Percentiles rank a stretch among this genome's conserved stretches.
Evolutionary conservation across 1,284 basidiomycete species (phyloP).

Genomic region (Heterobasidion irregulare): DNA sequence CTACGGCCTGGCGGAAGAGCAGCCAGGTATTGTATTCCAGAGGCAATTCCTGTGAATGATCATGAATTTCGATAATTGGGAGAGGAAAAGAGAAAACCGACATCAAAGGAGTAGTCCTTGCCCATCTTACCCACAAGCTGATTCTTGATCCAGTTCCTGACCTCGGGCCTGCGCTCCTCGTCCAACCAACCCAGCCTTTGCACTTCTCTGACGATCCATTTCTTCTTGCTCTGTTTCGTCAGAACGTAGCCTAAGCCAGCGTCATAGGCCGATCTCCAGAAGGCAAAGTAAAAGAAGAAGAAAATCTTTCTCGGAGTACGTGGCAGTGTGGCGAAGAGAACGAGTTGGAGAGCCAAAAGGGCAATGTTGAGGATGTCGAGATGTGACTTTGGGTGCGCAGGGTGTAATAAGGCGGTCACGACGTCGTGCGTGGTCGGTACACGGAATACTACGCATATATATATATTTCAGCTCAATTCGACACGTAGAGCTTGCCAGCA

Average conservation of each 20-base stretch:
- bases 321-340: conserved; percentile 67
- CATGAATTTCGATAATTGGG: conserved; percentile 2
- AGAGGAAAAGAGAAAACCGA: conserved; percentile 27
- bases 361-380: conserved; percentile 84
- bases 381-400: conserved; percentile 84
- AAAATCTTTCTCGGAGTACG: conserved; percentile 49
- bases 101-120: conserved; percentile 87
- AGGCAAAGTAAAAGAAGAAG: conserved; percentile 83
- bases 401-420: conserved; percentile 85
- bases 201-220: conserved; percentile 85
- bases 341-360: conserved; percentile 71
- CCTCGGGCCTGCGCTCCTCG: conserved; percentile 47
- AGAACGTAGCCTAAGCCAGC: conserved; percentile 91
- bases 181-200: conserved; percentile 86
- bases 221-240: conserved; percentile 89
- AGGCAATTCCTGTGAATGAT: conserved; percentile 51
- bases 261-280: conserved; percentile 93
- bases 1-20: conserved; percentile 87
- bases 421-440: conserved; percentile 97
- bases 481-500: not conserved
- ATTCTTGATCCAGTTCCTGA: conserved; percentile 77
- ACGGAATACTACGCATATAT: conserved; percentile 62
- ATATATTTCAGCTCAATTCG: not conserved
- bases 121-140: conserved; percentile 94
- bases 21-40: conserved; percentile 89